Conservation (phyloP, 2,329 filamentous ascomycete species). For the Tricladium varicosporioides region DNA sequence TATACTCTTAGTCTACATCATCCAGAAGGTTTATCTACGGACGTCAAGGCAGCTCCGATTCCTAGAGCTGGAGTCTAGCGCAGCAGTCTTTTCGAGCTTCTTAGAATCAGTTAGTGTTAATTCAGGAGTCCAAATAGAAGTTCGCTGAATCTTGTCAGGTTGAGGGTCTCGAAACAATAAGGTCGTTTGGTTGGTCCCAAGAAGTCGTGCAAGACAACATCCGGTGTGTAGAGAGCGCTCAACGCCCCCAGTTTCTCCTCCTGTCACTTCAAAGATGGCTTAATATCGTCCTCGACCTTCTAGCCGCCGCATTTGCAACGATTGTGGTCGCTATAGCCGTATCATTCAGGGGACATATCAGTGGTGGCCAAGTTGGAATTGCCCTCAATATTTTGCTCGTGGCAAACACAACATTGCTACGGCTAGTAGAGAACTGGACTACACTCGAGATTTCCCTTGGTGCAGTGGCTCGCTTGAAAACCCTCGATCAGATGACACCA, state of each 20-base stretch:
- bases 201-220: slow-evolving; percentile 45
- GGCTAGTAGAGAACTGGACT: slow-evolving; percentile 48
- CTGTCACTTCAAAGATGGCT: slow-evolving; percentile 57
- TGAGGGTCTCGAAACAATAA: slow-evolving; percentile 52
- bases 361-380: slow-evolving; percentile 24
- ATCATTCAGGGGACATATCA: slow-evolving; percentile 10
- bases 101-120: no score
- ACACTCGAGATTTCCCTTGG: slow-evolving; percentile 57
- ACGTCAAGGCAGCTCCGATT: slow-evolving; percentile 60
- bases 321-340: slow-evolving; percentile 22
- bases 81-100: slow-evolving; percentile 44
- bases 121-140: no score
- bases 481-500: background rate
- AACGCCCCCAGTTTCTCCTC: slow-evolving; percentile 55
- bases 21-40: slow-evolving; percentile 58
- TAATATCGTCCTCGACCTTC: slow-evolving; percentile 41
- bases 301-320: slow-evolving; percentile 13
- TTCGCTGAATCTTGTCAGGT: no score
- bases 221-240: slow-evolving; percentile 48
- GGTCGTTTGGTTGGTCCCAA: slow-evolving; percentile 54
- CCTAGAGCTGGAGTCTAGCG: slow-evolving; percentile 60
- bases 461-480: slow-evolving; percentile 38
- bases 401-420: slow-evolving; percentile 21
- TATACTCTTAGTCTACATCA: slow-evolving; percentile 47
- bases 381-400: slow-evolving; percentile 27